These are phyloP conservation scores for Penicillium soppii DNA, from an alignment of 495 filamentous ascomycete genomes.

Conservation along the genomic window DNA sequence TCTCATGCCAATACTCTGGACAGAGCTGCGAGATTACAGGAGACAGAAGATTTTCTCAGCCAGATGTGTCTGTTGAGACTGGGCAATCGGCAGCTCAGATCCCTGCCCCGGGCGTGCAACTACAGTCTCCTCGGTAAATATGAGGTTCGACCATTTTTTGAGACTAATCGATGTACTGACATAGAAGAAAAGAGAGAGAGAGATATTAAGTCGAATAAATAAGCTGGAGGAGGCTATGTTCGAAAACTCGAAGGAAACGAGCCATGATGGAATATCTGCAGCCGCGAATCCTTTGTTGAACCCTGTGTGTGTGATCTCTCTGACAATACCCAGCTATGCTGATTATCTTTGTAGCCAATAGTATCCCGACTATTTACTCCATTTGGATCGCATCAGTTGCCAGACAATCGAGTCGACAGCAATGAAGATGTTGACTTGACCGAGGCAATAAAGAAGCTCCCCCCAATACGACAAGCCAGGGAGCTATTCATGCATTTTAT, in stretches of 20 bases:
- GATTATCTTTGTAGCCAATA: background rate
- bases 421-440: background rate
- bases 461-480: constrained; percentile 23
- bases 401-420: background rate
- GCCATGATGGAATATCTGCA: background rate
- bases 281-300: background rate
- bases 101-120: background rate
- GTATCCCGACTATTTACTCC: background rate
- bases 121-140: background rate
- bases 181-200: background rate
- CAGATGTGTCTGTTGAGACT: background rate
- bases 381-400: background rate
- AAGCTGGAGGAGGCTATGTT: constrained; percentile 13
- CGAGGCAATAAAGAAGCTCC: constrained; percentile 14
- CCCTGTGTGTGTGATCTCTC: background rate
- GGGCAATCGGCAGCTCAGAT: background rate
- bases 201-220: constrained; percentile 15
- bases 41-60: background rate
- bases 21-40: background rate
- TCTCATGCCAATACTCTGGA: constrained; percentile 18
- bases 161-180: too few species aligned
- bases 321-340: background rate
- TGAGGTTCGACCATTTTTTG: background rate
- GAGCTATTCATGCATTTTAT: constrained; percentile 26
- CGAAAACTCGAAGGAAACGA: background rate